Conservation (phyloP, 768 basidiomycete species). For the Myochromella boudieri region DNA sequence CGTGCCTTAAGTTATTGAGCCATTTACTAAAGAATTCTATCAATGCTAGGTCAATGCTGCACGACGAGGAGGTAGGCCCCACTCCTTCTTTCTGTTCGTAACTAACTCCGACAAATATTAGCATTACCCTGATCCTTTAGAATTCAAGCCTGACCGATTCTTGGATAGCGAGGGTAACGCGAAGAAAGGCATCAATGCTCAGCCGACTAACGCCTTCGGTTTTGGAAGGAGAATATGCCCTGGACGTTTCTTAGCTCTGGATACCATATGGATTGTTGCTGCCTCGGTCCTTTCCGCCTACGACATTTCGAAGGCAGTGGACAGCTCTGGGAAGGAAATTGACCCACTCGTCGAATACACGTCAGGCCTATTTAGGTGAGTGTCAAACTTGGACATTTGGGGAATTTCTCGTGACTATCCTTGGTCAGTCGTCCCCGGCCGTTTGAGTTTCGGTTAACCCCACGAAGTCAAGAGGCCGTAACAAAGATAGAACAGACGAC, state of each 20-base stretch:
- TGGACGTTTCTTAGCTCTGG: conserved; percentile 41
- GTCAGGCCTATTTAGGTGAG: conserved; percentile 34
- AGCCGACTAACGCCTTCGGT: conserved; percentile 38
- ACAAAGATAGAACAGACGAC: conserved; percentile 7
- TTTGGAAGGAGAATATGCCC: conserved; percentile 45
- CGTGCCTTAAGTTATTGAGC: no score
- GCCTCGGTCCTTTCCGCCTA: conserved; percentile 40
- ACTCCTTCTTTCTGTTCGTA: no score
- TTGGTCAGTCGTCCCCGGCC: conserved; percentile 9
- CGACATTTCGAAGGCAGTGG: conserved; percentile 35
- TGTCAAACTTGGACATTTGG: neutral
- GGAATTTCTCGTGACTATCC: neutral
- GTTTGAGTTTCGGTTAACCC: conserved; percentile 6
- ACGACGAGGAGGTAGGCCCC: conserved; percentile 32
- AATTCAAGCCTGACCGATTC: conserved; percentile 39
- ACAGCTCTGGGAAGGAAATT: conserved; percentile 24
- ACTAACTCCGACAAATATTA: no score
- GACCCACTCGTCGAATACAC: conserved; percentile 34
- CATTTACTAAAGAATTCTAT: no score
- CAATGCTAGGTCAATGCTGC: conserved; percentile 42
- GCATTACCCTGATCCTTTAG: conserved; percentile 41
- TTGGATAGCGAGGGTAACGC: conserved; percentile 27
- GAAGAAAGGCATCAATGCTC: conserved; percentile 29
- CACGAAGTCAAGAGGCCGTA: conserved; percentile 4
- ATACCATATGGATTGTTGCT: conserved; percentile 42